phyloP scores from a whole-genome alignment of 441 rosid species.

The Jatropha podagrica region DNA sequence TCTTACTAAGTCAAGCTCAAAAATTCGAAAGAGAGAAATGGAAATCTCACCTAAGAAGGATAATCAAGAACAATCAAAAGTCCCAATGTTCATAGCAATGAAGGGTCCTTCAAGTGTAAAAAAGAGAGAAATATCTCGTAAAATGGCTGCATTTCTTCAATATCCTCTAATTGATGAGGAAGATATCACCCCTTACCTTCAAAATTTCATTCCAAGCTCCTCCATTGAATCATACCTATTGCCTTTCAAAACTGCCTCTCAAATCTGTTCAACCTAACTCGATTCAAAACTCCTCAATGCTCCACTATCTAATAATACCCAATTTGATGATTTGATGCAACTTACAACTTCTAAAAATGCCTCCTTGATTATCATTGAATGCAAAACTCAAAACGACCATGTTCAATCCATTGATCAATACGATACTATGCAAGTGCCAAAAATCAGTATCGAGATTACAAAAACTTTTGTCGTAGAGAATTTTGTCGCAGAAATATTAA shows the following conservation, averaged over 20 bases:
- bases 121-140: background rate
- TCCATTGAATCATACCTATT: background rate
- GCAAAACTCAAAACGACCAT: background rate
- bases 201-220: background rate
- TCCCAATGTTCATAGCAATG: conserved; percentile 5
- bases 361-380: background rate
- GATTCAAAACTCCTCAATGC: background rate
- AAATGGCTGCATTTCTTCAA: background rate
- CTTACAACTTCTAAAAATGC: background rate
- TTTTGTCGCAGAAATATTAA: background rate
- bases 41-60: background rate
- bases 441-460: background rate
- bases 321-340: background rate
- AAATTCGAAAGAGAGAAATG: background rate
- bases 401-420: too few species aligned
- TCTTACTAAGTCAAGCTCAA: too few species aligned
- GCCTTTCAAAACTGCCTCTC: background rate
- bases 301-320: background rate
- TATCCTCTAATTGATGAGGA: background rate
- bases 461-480: background rate
- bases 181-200: background rate
- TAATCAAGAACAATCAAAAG: background rate
- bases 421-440: background rate
- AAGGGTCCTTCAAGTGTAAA: background rate
- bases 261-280: background rate